Base-by-base conservation (phyloP, 179 eudicot genomes). In the Spinacia oleracea region DNA sequence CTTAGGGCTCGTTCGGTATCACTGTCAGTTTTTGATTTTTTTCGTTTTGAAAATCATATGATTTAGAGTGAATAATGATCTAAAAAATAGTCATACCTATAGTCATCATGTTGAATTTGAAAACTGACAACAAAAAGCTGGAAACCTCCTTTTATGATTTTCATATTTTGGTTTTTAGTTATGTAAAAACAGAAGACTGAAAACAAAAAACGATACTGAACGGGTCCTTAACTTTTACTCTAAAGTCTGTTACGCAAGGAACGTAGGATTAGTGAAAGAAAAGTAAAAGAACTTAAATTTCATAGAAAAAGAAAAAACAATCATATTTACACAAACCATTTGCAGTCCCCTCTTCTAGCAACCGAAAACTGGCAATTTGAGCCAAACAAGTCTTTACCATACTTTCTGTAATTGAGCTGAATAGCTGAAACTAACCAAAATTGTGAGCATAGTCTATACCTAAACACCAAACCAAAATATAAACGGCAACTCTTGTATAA, bases 241-340 rank as follows among this genome's bases (percentile, higher is more conserved):
- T 48, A 5, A 73, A 35, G n/a, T n/a, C n/a, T n/a, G n/a, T n/a
- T n/a, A n/a, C n/a, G n/a, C n/a, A n/a, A n/a, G n/a, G 56, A 64
- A 70, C 43, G 63, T 25, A 11, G n/a, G 21, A 11, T 21, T 48
- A 38, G 18, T 11, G n/a, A 46, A 35, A 70, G 46, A 59, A 73
- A 31, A 11, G 29, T 10, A 45, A 27, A 58, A 53, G 58, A 31
- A 11, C 31, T 29, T 64, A 78, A 81, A 55, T 50, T 35, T 64
- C 69, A 40, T 74, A 40, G 25, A 35, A 45, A 31, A 59, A 27
- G 31, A 16, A 50, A 50, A 75, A 65, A 48, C 48, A 58, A 72
- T 31, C 16, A 73, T 79, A 73, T 83, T 81, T 83, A 80, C 85
- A 83, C 80, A 65, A 65, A 71, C 35, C 68, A 21, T 32, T 38